Conservation (phyloP, 2,329 filamentous ascomycete species). For the Dryadomyces quercivorus region DNA sequence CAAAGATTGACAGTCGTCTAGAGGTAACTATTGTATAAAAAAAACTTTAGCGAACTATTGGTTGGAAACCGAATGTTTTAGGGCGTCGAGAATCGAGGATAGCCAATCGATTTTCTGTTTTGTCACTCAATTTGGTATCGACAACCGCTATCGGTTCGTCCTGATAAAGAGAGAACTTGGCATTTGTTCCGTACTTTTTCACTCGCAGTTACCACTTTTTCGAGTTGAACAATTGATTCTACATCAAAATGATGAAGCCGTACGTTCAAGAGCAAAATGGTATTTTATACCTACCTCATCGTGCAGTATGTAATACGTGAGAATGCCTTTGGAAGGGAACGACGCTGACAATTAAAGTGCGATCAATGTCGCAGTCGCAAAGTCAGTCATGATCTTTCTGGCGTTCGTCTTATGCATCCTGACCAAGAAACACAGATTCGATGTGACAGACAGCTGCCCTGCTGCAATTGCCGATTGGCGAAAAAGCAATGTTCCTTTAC, state of each 20-base stretch:
- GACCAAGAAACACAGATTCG: background rate
- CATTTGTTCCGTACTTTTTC: too few relatives aligned
- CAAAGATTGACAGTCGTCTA: too few relatives aligned
- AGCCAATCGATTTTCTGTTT: too few relatives aligned
- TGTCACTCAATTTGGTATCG: too few relatives aligned
- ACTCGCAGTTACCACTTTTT: too few relatives aligned
- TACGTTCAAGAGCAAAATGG: background rate
- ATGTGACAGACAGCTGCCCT: constrained; percentile 3
- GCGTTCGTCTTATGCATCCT: background rate
- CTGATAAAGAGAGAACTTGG: too few relatives aligned
- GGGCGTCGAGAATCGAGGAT: too few relatives aligned
- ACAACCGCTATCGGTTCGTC: too few relatives aligned
- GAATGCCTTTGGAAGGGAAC: too few relatives aligned
- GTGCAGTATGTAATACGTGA: background rate
- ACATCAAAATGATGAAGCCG: background rate
- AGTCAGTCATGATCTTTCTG: background rate
- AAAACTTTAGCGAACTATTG: too few relatives aligned
- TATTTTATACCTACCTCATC: background rate
- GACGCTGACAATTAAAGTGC: background rate
- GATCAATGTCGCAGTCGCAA: constrained; percentile 5
- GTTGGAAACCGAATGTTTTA: too few relatives aligned
- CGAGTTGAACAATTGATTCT: background rate
- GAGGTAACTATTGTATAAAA: too few relatives aligned
- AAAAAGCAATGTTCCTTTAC: background rate
- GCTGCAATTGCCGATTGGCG: constrained; percentile 2